phyloP scores from a whole-genome alignment of 495 filamentous ascomycete genomes.

The Tuber brumale region DNA sequence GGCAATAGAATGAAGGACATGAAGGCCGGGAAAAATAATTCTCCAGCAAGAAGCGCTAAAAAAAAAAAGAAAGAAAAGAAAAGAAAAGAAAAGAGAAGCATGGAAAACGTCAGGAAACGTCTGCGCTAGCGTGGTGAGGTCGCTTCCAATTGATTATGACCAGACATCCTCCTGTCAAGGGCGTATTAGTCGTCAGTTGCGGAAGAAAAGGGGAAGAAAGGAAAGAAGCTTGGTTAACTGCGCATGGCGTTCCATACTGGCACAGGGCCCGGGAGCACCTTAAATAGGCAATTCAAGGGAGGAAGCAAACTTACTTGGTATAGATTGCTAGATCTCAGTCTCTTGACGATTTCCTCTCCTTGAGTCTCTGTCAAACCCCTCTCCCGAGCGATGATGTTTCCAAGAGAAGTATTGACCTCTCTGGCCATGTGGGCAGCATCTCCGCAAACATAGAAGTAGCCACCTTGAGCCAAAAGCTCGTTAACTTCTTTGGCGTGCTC shows the following conservation, averaged over 20 bases:
- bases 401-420: slow-evolving; percentile 82
- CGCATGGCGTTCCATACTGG: neutral
- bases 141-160: slow-evolving; percentile 53
- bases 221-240: slow-evolving; percentile 1
- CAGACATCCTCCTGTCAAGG: slow-evolving; percentile 69
- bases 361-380: slow-evolving; percentile 72
- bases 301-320: slow-evolving; percentile 63
- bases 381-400: slow-evolving; percentile 75
- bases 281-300: neutral
- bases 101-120: neutral
- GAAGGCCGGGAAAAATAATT: slow-evolving; percentile 18
- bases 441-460: slow-evolving; percentile 97
- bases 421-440: slow-evolving; percentile 98
- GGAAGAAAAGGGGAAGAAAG: neutral
- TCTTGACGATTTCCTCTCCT: slow-evolving; percentile 92
- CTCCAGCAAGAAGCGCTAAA: slow-evolving; percentile 23
- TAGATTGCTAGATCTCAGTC: slow-evolving; percentile 83
- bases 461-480: slow-evolving; percentile 77
- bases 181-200: slow-evolving; percentile 7
- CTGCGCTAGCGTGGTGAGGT: neutral
- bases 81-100: slow-evolving; percentile 13
- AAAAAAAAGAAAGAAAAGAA: slow-evolving; percentile 23
- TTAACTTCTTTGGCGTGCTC: slow-evolving; percentile 80
- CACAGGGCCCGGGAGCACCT: neutral
- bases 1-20: slow-evolving; percentile 14